Evolutionary conservation across 1,284 basidiomycete genomes (phyloP), one percentile per base, ranked within the genome.

Genomic region (Trametes pubescens): DNA sequence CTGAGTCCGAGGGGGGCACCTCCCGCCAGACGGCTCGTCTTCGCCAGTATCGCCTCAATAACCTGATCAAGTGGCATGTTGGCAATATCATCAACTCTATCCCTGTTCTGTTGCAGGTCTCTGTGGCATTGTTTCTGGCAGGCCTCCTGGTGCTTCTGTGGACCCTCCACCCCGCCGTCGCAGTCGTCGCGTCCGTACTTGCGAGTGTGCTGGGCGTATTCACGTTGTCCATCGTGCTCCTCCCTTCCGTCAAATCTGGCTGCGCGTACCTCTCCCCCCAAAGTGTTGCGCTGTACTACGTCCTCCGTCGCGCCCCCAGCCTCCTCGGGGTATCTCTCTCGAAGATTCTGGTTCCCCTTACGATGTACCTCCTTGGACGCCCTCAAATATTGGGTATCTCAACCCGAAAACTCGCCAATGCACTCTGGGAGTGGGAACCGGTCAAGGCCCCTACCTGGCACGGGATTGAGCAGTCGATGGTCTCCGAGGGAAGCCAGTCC

Each of bases 61-160:
- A 52, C 21, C 51, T 69, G 4, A 29, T 38, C n/a, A 61, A 56
- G 37, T 69, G 67, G 69, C 60, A 32, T 10, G 60, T 70, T 13
- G 52, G 40, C 0, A 55, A 34, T 1, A 58, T 70, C 24, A 46
- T 70, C 35, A 44, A 40, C 4, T 13, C 51, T 8, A 62, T 70
- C n/a, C 70, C 68, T 10, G 34, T 68, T 2, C 57, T 71, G 1
- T 22, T 71, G 22, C 57, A 68, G 21, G 9, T 56, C 16, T 56
- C 69, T 0, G 40, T 69, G 1, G 24, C 59, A 2, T 49, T 70
- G 1, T 69, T 70, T 54, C 54, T 70, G 46, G 34, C 51, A 9
- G 69, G 69, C 2, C 59, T 71, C 3, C 40, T 69, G 32, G 55
- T 66, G 0, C 55, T 68, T 34, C 59, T 69, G 7, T 63, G 57